These are phyloP conservation scores for Rhodotorula babjevae DNA, from an alignment of 768 basidiomycete species.

Conservation along the genomic window DNA sequence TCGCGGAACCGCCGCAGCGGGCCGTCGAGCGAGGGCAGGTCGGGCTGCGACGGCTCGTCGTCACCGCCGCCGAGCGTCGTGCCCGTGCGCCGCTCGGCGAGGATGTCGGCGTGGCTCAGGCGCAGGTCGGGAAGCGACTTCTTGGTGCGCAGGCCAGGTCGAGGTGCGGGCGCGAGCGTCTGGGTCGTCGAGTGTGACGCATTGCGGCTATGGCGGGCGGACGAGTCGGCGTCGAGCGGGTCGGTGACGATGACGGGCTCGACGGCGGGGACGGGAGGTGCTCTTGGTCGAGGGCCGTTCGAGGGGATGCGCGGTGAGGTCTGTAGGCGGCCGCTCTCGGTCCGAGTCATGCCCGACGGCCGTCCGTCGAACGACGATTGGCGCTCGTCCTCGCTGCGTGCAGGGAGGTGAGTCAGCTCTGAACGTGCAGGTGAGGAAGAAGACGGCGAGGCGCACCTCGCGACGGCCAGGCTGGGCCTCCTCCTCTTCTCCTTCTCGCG, in stretches of 20 bases:
- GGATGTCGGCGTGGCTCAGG: constrained; percentile 50
- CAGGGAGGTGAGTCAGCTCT: background rate
- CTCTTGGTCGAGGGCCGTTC: background rate
- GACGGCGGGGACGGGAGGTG: background rate
- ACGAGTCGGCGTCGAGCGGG: constrained; percentile 10
- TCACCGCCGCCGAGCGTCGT: background rate
- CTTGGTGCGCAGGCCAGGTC: constrained; percentile 51
- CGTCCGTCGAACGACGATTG: background rate
- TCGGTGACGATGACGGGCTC: background rate
- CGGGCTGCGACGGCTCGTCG: constrained; percentile 11
- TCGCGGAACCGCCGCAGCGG: constrained; percentile 1
- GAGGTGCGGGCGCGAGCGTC: constrained; percentile 1
- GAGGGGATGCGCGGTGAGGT: constrained; percentile 6
- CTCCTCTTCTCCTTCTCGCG: constrained; percentile 7
- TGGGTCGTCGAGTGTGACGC: constrained; percentile 37
- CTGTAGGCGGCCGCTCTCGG: constrained; percentile 18
- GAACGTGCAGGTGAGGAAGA: too few relatives aligned
- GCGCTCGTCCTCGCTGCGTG: constrained; percentile 24
- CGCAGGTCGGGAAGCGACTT: constrained; percentile 84
- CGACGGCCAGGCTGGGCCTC: constrained; percentile 8
- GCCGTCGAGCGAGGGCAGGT: background rate
- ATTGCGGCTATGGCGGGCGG: constrained; percentile 36
- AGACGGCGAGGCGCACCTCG: background rate
- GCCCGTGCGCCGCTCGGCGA: constrained; percentile 44
- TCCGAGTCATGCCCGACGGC: constrained; percentile 1